Percentiles rank a stretch among this genome's conserved stretches.
phyloP scores from a whole-genome alignment of 345 rosid species.

The Eucalyptus polyanthemos region DNA sequence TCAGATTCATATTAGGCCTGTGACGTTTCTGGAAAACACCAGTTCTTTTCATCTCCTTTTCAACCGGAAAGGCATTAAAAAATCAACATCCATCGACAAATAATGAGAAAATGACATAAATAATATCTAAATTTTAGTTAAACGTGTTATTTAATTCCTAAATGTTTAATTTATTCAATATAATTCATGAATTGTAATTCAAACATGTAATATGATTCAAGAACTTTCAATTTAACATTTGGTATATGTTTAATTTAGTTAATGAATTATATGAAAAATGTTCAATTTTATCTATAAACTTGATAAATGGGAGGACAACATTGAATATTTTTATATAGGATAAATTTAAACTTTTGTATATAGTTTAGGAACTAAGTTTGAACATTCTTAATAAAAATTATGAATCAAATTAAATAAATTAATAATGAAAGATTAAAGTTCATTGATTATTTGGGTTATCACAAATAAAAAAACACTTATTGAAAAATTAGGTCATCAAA shows the following conservation, averaged over 20 bases:
- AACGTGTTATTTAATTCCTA: fast-evolving
- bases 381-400: fast-evolving
- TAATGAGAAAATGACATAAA: fast-evolving
- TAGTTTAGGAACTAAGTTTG: fast-evolving
- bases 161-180: fast-evolving
- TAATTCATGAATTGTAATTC: fast-evolving
- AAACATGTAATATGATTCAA: fast-evolving
- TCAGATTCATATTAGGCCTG: neutral
- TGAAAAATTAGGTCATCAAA: neutral
- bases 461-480: neutral
- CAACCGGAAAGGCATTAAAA: neutral
- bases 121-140: fast-evolving
- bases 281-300: fast-evolving
- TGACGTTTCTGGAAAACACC: too few species aligned
- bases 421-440: too few species aligned
- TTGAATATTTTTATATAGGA: too few species aligned
- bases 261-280: too few species aligned
- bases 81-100: fast-evolving
- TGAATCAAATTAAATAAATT: too few species aligned
- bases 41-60: neutral
- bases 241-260: too few species aligned
- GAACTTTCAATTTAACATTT: too few species aligned
- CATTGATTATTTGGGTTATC: neutral
- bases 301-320: fast-evolving
- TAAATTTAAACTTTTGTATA: too few species aligned